A percentile compares a stretch with the other conserved stretches of the same genome.
Conservation (phyloP, 176 grass and related monocot species). For the Secale cereale region DNA sequence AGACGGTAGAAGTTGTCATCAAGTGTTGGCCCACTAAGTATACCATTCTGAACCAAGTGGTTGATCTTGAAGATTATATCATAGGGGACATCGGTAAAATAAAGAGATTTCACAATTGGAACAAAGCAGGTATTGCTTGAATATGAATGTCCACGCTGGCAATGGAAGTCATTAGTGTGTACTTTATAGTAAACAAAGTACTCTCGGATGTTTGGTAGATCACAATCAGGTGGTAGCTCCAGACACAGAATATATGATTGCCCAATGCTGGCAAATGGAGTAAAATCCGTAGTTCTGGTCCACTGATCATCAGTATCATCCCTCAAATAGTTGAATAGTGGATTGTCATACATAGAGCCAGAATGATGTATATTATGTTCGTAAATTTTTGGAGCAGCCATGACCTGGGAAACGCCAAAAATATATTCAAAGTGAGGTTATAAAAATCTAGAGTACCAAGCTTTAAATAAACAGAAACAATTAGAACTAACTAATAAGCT, state of each 20-base stretch:
- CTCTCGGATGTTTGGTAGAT: constrained; percentile 55
- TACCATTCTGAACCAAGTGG: constrained; percentile 86
- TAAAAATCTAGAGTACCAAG: constrained; percentile 1
- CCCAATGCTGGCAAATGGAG: constrained; percentile 66
- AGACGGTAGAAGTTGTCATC: constrained; percentile 50
- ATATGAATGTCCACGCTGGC: constrained; percentile 46
- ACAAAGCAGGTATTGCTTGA: constrained; percentile 48
- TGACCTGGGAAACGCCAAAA: constrained; percentile 32
- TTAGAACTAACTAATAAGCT: neutral
- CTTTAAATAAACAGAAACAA: neutral
- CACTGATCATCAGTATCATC: constrained; percentile 69
- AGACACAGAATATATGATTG: constrained; percentile 85
- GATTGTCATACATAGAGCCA: constrained; percentile 38
- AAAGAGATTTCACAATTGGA: constrained; percentile 58
- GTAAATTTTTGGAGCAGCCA: constrained; percentile 83
- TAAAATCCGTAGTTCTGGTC: constrained; percentile 77
- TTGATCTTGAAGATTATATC: constrained; percentile 82
- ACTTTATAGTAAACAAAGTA: constrained; percentile 72
- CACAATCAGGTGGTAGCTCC: constrained; percentile 32
- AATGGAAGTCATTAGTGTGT: constrained; percentile 37
- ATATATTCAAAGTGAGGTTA: neutral
- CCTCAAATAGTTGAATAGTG: constrained; percentile 63
- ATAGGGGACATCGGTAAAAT: constrained; percentile 46
- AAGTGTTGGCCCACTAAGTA: constrained; percentile 69
- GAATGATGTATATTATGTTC: constrained; percentile 3